Conservation (phyloP, 305 asterid genomes). For the Solanum chacoense region DNA sequence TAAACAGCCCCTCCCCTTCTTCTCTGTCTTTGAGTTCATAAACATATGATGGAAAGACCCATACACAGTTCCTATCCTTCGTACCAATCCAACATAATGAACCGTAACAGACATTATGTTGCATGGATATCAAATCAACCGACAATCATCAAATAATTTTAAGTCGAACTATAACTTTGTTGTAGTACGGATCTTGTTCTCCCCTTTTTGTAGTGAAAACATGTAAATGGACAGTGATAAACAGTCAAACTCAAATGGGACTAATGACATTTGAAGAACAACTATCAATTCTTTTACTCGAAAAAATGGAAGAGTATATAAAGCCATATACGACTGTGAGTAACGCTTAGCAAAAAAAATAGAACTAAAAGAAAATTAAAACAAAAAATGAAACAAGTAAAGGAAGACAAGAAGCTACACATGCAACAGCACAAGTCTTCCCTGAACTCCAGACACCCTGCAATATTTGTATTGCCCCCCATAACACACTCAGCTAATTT, state of each 20-base stretch:
- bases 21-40: not conserved
- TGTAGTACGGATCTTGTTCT: not conserved
- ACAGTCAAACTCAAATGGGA: not conserved
- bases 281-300: not conserved
- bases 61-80: not conserved
- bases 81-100: not conserved
- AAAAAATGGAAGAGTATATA: not conserved
- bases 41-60: not conserved
- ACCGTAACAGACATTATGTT: not conserved
- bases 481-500: not conserved
- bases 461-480: not conserved
- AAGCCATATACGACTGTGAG: not conserved
- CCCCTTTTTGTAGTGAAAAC: not conserved
- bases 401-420: not conserved
- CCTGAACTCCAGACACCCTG: not conserved
- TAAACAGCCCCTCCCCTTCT: not conserved
- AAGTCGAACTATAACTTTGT: not conserved
- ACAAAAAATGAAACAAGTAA: not conserved
- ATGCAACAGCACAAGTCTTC: not conserved
- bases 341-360: not conserved
- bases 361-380: not conserved
- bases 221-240: not conserved
- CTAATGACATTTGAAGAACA: not conserved
- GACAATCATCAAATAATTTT: not conserved
- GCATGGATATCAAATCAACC: not conserved